Conservation (phyloP, 2,329 filamentous ascomycete species). For the Fusarium dimerum region DNA sequence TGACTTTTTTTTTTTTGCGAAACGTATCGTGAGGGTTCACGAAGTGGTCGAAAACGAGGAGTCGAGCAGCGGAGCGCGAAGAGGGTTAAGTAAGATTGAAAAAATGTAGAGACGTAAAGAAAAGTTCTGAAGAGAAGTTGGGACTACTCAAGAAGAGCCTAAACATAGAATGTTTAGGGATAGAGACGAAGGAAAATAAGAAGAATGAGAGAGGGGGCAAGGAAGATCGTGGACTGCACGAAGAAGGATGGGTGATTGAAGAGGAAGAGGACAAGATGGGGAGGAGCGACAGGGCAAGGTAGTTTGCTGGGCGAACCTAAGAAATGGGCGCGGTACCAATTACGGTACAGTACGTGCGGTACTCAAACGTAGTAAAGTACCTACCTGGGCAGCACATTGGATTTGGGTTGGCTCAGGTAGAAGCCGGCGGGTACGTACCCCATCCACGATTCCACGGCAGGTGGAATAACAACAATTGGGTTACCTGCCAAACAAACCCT, state of each 20-base stretch:
- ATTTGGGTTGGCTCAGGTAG: slow-evolving; percentile 29
- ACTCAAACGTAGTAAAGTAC: slow-evolving; percentile 20
- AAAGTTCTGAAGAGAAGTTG: slow-evolving; percentile 17
- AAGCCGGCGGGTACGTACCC: slow-evolving; percentile 31
- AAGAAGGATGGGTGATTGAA: slow-evolving; percentile 36
- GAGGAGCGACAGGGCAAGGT: slow-evolving; percentile 40
- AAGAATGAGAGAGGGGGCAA: slow-evolving; percentile 22
- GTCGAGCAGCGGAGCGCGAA: slow-evolving; percentile 28
- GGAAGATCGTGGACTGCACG: slow-evolving; percentile 35
- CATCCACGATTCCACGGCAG: slow-evolving; percentile 23
- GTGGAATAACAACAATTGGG: neutral
- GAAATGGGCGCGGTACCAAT: slow-evolving; percentile 30
- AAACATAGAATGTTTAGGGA: slow-evolving; percentile 19
- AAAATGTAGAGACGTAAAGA: slow-evolving; percentile 5
- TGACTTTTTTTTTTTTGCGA: slow-evolving; percentile 30
- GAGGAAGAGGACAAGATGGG: slow-evolving; percentile 35
- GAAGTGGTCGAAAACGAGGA: slow-evolving; percentile 28
- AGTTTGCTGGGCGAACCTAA: slow-evolving; percentile 25
- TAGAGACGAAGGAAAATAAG: slow-evolving; percentile 10
- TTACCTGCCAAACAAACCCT: slow-evolving; percentile 14
- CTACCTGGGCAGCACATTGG: slow-evolving; percentile 28
- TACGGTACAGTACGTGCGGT: neutral
- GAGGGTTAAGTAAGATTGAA: slow-evolving; percentile 17
- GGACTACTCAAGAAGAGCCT: slow-evolving; percentile 31
- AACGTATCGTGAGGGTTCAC: slow-evolving; percentile 33